Base-by-base conservation (phyloP, 495 filamentous ascomycete species). In the Cercophora samala region DNA sequence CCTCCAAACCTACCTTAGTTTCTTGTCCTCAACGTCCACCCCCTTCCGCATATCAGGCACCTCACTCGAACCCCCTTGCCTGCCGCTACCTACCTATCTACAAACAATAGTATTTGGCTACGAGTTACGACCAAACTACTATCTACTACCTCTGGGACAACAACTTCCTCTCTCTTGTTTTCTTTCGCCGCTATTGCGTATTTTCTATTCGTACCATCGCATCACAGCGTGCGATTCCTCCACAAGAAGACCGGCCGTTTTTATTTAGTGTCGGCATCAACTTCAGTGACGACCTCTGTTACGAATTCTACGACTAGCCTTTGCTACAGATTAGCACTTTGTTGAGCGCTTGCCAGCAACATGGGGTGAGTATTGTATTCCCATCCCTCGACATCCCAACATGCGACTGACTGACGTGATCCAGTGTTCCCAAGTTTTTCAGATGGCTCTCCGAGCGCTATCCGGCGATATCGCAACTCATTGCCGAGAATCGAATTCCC, bases 371-470 rank as follows among this genome's bases (percentile, higher is more conserved):
- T 64, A 46, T 51, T n/a, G 6, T 18, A 58, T 24, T 21, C 65
- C 25, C 42, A 26, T 24, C 5, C 51, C 51, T 59, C 24, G 29
- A 63, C 46, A 1, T 19, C 21, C 51, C 59, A 23, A n/a, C 62
- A 61, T 65, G 56, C 19, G 26, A 42, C 59, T 64, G 53, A 70
- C 64, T 21, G 42, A 24, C 52, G 25, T 58, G 79, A 65, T 88
- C 86, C 88, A 96, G 95, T 90, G 94, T 99, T 76, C 95, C 95
- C 70, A 99, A 99, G 75, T 98, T 87, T 73, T 85, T 84, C 76
- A 78, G 94, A 82, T 97, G 94, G 94, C 89, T 98, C 84, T 96
- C 92, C 55, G 96, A 99, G 88, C 91, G 96, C 73, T 99, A 99
- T 86, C 96, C 96, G 29, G 88, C 96, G 64, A 99, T 99, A 78